Evolutionary conservation across 495 filamentous ascomycete genomes (phyloP).

Genomic region (Penicillium bovifimosum): DNA sequence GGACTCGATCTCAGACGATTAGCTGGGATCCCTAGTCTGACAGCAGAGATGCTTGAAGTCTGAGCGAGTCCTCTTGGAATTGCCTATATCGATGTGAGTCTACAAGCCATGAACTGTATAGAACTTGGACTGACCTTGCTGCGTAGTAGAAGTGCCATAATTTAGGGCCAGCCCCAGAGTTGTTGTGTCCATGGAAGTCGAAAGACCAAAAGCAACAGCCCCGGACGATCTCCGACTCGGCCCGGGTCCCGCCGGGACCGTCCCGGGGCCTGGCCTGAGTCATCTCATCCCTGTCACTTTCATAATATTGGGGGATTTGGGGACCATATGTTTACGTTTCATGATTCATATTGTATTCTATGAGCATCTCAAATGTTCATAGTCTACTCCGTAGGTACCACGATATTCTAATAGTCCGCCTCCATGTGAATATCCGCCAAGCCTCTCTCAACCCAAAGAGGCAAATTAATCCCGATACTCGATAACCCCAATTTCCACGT

Average conservation of each 20-base stretch:
- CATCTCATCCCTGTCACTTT: too few species aligned
- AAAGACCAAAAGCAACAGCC: too few species aligned
- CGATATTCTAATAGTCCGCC: too few species aligned
- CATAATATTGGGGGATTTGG: too few species aligned
- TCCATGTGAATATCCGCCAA: not conserved
- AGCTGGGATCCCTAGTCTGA: not conserved
- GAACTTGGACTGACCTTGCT: not conserved
- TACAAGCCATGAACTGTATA: not conserved
- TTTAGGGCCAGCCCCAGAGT: not conserved
- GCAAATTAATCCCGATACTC: constrained; percentile 13
- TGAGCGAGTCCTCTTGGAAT: not conserved
- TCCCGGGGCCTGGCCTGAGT: too few species aligned
- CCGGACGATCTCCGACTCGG: too few species aligned
- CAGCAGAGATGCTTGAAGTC: not conserved
- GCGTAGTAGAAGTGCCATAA: not conserved
- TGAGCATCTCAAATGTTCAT: too few species aligned
- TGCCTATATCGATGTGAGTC: not conserved
- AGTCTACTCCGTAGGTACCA: too few species aligned
- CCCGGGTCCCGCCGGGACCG: too few species aligned
- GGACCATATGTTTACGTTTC: too few species aligned
- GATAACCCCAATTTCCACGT: not conserved
- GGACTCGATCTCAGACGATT: not conserved
- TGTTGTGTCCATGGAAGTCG: too few species aligned
- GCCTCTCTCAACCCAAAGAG: constrained; percentile 6
- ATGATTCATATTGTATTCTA: too few species aligned